Conservation (phyloP, 805 yeast species). For the Spathaspora boniae region DNA sequence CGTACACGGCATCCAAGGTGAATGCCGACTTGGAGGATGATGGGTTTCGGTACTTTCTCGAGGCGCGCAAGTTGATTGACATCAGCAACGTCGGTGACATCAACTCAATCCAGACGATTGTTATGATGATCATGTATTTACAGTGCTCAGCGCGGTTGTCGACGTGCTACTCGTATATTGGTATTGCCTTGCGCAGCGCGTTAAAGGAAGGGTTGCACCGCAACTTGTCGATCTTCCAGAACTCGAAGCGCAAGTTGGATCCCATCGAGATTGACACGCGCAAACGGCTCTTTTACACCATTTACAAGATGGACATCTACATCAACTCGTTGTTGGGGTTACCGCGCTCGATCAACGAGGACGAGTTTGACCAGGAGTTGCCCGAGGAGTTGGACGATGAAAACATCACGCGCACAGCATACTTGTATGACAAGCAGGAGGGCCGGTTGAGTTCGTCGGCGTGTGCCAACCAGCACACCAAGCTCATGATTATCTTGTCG, state of each 20-base stretch:
- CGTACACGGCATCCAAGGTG: slow-evolving; percentile 15
- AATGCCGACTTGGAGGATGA: slow-evolving; percentile 59
- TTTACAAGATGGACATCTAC: slow-evolving; percentile 86
- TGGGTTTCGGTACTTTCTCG: slow-evolving; percentile 75
- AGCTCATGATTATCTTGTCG: slow-evolving; percentile 64
- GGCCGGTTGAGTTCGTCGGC: slow-evolving; percentile 63
- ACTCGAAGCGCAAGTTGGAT: slow-evolving; percentile 51
- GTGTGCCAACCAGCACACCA: slow-evolving; percentile 83
- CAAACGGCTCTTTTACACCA: slow-evolving; percentile 84
- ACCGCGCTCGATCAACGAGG: slow-evolving; percentile 72
- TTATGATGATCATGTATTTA: slow-evolving; percentile 79
- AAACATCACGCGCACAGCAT: slow-evolving; percentile 67
- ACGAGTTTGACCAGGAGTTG: slow-evolving; percentile 82
- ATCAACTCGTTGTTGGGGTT: slow-evolving; percentile 83
- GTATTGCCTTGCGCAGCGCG: slow-evolving; percentile 81
- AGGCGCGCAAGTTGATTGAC: slow-evolving; percentile 75
- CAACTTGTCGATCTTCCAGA: slow-evolving; percentile 48
- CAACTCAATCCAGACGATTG: slow-evolving; percentile 78
- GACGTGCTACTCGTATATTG: slow-evolving; percentile 86
- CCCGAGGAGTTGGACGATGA: slow-evolving; percentile 87
- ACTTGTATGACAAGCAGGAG: slow-evolving; percentile 45
- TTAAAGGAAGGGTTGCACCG: slow-evolving; percentile 81
- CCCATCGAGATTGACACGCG: slow-evolving; percentile 81
- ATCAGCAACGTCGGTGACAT: slow-evolving; percentile 81
- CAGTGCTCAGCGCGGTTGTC: slow-evolving; percentile 87